A percentile compares a stretch with the other conserved stretches of the same genome.
phyloP scores from a whole-genome alignment of 768 basidiomycete species.

The Daedaleopsis nitida region DNA sequence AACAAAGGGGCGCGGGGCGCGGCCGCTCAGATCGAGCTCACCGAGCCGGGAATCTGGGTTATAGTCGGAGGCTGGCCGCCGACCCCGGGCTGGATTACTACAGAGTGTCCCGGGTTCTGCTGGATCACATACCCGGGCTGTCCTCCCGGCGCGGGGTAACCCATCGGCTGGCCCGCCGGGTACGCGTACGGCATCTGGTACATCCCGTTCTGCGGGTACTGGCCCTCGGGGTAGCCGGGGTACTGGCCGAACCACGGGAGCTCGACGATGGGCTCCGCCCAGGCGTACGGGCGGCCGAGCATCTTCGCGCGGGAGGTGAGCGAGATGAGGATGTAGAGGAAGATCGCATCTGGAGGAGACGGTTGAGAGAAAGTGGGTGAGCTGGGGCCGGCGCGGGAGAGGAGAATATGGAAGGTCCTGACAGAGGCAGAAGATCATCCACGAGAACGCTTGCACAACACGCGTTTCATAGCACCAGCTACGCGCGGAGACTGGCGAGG shows the following conservation, averaged over 20 bases:
- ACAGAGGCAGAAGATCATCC: conserved; percentile 66
- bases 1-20: background rate
- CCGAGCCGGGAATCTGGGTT: conserved; percentile 54
- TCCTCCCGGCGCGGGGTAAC: conserved; percentile 5
- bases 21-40: conserved; percentile 20
- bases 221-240: conserved; percentile 51
- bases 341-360: conserved; percentile 40
- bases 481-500: conserved; percentile 49
- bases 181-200: conserved; percentile 24
- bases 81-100: conserved; percentile 68
- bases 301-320: conserved; percentile 58
- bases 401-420: conserved; percentile 20
- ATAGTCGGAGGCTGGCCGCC: conserved; percentile 63
- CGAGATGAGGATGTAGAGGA: conserved; percentile 55
- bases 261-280: conserved; percentile 60
- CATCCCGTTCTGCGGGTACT: conserved; percentile 11
- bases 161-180: conserved; percentile 26
- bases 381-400: conserved; percentile 1
- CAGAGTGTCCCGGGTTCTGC: conserved; percentile 59
- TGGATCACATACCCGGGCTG: conserved; percentile 44
- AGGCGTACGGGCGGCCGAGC: conserved; percentile 55
- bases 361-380: background rate
- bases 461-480: conserved; percentile 80
- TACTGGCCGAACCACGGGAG: conserved; percentile 78
- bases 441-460: conserved; percentile 76